Percentiles rank a stretch among this genome's conserved stretches.
Evolutionary conservation across 495 filamentous ascomycete genomes (phyloP).

Genomic region (Echria macrotheca): DNA sequence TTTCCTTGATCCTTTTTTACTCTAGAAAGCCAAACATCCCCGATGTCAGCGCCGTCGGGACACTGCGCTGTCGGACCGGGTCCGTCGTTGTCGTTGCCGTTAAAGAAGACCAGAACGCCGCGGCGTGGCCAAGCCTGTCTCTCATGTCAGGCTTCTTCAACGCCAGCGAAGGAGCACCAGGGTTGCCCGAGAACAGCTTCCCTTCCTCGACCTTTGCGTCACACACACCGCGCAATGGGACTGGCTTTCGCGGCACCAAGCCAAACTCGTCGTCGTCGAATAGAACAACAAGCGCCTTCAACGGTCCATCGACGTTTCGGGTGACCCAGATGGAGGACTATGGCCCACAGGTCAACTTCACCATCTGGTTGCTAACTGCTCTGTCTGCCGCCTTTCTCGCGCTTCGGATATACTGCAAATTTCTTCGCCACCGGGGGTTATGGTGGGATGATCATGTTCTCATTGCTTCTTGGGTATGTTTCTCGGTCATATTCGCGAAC

Average conservation of each 20-base stretch:
- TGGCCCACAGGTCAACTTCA: constrained; percentile 37
- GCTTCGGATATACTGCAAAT: constrained; percentile 33
- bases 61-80: constrained; percentile 8
- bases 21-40: constrained; percentile 7
- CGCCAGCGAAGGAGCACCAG: constrained; percentile 6
- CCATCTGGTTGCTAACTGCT: constrained; percentile 33
- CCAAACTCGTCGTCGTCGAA: constrained; percentile 10
- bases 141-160: constrained; percentile 18
- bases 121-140: constrained; percentile 10
- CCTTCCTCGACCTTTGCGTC: neutral
- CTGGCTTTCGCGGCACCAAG: constrained; percentile 3
- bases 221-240: constrained; percentile 7
- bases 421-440: constrained; percentile 24
- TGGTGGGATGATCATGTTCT: constrained; percentile 37
- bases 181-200: constrained; percentile 8
- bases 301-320: constrained; percentile 10
- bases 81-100: constrained; percentile 12
- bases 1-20: constrained; percentile 8
- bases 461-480: constrained; percentile 35
- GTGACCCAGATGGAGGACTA: constrained; percentile 17
- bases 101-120: constrained; percentile 8
- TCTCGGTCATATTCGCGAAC: neutral
- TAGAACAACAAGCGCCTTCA: neutral
- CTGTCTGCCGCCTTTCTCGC: constrained; percentile 32
- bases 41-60: constrained; percentile 12